Percentiles rank a stretch among this genome's conserved stretches.
Conservation (phyloP, 768 basidiomycete species). For the Boletus subcaerulescens region DNA sequence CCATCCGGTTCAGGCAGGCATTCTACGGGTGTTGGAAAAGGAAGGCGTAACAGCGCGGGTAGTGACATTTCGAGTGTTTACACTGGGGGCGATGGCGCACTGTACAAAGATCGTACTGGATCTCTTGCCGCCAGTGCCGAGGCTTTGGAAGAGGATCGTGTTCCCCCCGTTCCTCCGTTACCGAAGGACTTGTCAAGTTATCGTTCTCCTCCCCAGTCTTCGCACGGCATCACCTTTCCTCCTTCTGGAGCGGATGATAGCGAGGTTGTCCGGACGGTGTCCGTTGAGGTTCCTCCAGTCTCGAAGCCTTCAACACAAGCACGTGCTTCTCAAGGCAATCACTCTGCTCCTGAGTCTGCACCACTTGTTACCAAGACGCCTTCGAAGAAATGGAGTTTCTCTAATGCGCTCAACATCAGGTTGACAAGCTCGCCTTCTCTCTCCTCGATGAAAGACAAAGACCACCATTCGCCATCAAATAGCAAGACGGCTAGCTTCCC, state of each 20-base stretch:
- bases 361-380: conserved; percentile 66
- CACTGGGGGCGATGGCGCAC: conserved; percentile 56
- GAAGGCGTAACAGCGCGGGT: conserved; percentile 77
- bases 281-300: conserved; percentile 48
- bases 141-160: conserved; percentile 54
- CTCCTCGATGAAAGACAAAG: conserved; percentile 49
- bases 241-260: conserved; percentile 42
- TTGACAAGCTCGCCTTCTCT: conserved; percentile 64
- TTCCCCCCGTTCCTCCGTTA: conserved; percentile 92
- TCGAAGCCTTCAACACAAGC: conserved; percentile 25
- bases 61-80: conserved; percentile 81
- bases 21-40: conserved; percentile 56
- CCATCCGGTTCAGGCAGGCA: conserved; percentile 65
- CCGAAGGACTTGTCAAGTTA: conserved; percentile 86
- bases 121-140: conserved; percentile 60
- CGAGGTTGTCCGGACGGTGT: conserved; percentile 46
- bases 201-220: conserved; percentile 64
- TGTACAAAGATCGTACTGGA: conserved; percentile 66
- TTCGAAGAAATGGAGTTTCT: conserved; percentile 97
- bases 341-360: conserved; percentile 40
- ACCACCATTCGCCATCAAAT: conserved; percentile 27
- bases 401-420: conserved; percentile 77
- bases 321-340: conserved; percentile 34
- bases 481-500: conserved; percentile 54
- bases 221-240: conserved; percentile 54